phyloP scores from a whole-genome alignment of 306 rosid genomes.

The Sesbania bispinosa region DNA sequence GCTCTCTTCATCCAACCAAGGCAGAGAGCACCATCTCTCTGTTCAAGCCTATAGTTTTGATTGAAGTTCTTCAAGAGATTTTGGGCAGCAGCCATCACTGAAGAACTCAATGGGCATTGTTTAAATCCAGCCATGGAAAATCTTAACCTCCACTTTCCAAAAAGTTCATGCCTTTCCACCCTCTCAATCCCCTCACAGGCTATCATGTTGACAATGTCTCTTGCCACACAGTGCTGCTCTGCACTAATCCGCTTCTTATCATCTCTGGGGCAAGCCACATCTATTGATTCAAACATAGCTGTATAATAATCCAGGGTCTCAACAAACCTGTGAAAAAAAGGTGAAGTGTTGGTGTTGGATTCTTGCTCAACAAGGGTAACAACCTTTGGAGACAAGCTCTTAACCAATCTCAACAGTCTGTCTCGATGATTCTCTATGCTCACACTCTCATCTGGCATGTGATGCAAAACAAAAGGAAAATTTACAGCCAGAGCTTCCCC shows the following conservation, averaged over 20 bases:
- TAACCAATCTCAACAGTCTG: constrained; percentile 65
- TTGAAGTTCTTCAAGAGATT: constrained; percentile 45
- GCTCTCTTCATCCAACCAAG: constrained; percentile 69
- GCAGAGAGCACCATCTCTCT: constrained; percentile 50
- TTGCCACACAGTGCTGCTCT: constrained; percentile 81
- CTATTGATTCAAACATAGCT: constrained; percentile 89
- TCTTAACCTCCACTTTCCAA: constrained; percentile 74
- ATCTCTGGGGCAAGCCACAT: constrained; percentile 44
- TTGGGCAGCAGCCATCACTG: constrained; percentile 34
- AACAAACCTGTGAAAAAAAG: constrained; percentile 54
- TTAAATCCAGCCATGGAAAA: constrained; percentile 73
- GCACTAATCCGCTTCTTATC: constrained; percentile 64
- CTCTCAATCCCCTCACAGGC: constrained; percentile 88
- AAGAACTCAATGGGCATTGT: constrained; percentile 47
- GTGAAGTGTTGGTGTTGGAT: constrained; percentile 87
- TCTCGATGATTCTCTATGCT: constrained; percentile 79
- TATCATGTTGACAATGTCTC: constrained; percentile 91
- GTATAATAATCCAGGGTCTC: constrained; percentile 71
- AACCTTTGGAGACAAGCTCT: constrained; percentile 76
- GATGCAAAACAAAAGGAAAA: constrained; percentile 78
- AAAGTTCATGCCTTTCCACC: constrained; percentile 81
- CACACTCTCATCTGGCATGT: constrained; percentile 96
- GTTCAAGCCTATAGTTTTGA: constrained; percentile 48
- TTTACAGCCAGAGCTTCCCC: constrained; percentile 80
- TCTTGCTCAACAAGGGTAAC: constrained; percentile 86